These are phyloP conservation scores for Westerdykella sp. DNA, from an alignment of 2,329 filamentous ascomycete genomes.

Conservation along the genomic window DNA sequence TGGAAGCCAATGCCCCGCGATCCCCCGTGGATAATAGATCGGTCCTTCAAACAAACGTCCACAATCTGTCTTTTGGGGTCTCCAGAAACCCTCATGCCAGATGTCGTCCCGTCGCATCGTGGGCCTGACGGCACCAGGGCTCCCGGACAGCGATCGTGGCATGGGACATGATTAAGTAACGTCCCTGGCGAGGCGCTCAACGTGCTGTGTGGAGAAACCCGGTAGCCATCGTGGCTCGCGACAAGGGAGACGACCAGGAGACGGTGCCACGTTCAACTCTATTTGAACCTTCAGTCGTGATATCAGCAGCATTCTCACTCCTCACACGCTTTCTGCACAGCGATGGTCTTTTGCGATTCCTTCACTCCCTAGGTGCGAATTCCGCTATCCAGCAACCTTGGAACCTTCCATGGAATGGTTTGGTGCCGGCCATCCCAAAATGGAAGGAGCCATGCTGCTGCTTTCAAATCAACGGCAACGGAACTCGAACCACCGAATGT, in stretches of 20 bases:
- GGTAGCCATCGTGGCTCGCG: slow-evolving; percentile 25
- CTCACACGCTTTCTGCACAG: neutral
- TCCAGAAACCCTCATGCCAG: neutral
- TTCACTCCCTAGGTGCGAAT: neutral
- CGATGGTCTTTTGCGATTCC: neutral
- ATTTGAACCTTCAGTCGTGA: slow-evolving; percentile 22
- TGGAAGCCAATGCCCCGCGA: no score
- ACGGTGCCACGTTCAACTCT: slow-evolving; percentile 33
- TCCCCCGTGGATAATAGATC: no score
- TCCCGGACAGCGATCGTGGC: slow-evolving; percentile 31
- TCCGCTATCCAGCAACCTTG: neutral
- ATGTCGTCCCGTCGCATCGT: slow-evolving; percentile 9
- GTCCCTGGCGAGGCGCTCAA: slow-evolving; percentile 28
- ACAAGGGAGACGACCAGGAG: slow-evolving; percentile 34
- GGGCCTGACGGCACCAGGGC: slow-evolving; percentile 6
- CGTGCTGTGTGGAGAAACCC: slow-evolving; percentile 33
- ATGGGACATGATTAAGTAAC: slow-evolving; percentile 35
- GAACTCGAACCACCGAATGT: no score
- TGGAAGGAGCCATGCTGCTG: no score
- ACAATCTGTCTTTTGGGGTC: no score
- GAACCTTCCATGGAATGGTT: neutral
- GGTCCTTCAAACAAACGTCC: no score
- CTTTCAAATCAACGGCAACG: no score
- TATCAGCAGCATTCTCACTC: neutral
- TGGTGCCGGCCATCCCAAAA: no score